phyloP scores from a whole-genome alignment of 805 yeast genomes.

The Scheffersomyces spartinae region DNA sequence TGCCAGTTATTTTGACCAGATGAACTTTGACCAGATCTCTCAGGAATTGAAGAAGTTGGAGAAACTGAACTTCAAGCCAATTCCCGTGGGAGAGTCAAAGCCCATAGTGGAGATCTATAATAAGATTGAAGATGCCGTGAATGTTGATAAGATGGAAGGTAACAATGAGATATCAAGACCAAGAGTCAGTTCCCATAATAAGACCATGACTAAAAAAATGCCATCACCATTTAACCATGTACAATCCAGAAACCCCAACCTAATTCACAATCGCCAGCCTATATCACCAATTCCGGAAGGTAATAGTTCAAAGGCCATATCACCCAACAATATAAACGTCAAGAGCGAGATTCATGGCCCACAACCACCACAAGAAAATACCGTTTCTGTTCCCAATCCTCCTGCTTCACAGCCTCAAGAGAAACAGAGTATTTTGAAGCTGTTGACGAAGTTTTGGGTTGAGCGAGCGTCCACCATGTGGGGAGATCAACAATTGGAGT shows the following conservation, averaged over 20 bases:
- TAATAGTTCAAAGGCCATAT: too few species aligned
- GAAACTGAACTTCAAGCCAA: slow-evolving; percentile 54
- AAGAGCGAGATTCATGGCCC: too few species aligned
- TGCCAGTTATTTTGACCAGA: slow-evolving; percentile 57
- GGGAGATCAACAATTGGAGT: slow-evolving; percentile 84
- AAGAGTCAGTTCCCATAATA: too few species aligned
- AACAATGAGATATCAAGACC: too few species aligned
- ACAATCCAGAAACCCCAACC: too few species aligned
- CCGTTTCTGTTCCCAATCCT: background rate
- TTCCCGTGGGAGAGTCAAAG: slow-evolving; percentile 59
- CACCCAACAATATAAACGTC: slow-evolving; percentile 14
- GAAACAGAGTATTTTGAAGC: slow-evolving; percentile 65
- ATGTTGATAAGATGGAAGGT: too few species aligned
- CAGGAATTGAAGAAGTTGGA: slow-evolving; percentile 71
- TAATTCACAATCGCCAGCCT: too few species aligned
- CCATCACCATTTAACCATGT: too few species aligned
- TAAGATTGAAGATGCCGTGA: slow-evolving; percentile 81
- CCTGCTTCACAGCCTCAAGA: slow-evolving; percentile 32
- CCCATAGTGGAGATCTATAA: slow-evolving; percentile 90
- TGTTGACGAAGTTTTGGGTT: slow-evolving; percentile 91
- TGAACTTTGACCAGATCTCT: slow-evolving; percentile 72
- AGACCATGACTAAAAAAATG: too few species aligned
- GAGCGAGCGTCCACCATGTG: slow-evolving; percentile 92
- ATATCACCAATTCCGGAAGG: too few species aligned
- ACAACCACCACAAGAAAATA: slow-evolving; percentile 1